phyloP scores from a whole-genome alignment of 148 eudicot species.

The Euryodendron excelsum region DNA sequence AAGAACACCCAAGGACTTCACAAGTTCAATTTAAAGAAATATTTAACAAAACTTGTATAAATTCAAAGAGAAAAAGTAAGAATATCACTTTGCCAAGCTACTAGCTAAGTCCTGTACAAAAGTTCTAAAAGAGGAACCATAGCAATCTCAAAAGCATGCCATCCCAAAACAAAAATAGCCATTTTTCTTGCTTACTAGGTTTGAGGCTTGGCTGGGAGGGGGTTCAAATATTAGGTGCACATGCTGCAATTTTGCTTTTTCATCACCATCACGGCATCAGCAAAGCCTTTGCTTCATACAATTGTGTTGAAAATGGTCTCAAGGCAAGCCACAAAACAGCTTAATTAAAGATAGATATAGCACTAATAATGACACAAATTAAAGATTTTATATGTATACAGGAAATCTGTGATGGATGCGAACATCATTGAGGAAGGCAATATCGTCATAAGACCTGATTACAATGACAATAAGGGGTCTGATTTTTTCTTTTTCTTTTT shows the following conservation, averaged over 20 bases:
- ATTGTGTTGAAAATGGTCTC: background rate
- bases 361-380: background rate
- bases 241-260: background rate
- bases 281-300: slow-evolving; percentile 6
- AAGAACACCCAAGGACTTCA: slow-evolving; percentile 8
- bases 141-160: background rate
- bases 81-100: background rate
- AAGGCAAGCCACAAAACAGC: background rate
- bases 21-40: background rate
- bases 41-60: background rate
- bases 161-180: background rate
- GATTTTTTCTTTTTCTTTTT: too few relatives aligned
- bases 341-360: background rate
- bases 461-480: background rate
- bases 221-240: background rate
- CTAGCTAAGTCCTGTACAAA: background rate
- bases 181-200: too few relatives aligned
- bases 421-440: background rate
- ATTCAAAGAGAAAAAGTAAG: background rate
- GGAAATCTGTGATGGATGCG: background rate
- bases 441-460: background rate
- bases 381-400: background rate
- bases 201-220: too few relatives aligned
- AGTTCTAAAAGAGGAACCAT: background rate
- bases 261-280: background rate